phyloP scores from a whole-genome alignment of 768 basidiomycete genomes.

The Roridomyces roridus region DNA sequence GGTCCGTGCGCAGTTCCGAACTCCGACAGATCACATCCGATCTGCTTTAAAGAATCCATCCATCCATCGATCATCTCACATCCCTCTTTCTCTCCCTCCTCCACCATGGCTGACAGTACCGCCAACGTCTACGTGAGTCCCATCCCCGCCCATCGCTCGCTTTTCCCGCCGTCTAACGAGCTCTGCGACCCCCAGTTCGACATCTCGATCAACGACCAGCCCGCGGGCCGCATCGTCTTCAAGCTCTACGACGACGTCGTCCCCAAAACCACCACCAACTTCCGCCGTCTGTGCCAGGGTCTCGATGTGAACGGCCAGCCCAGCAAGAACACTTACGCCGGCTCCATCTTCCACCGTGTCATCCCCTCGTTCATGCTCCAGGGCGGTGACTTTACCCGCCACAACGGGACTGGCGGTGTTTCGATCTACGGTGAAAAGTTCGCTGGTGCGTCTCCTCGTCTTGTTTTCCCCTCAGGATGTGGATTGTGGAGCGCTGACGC shows the following conservation, averaged over 20 bases:
- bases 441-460: constrained; percentile 50
- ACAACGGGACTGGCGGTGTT: constrained; percentile 82
- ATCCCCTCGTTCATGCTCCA: constrained; percentile 88
- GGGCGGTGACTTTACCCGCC: constrained; percentile 83
- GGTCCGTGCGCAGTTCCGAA: constrained; percentile 4
- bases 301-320: constrained; percentile 19
- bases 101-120: constrained; percentile 10
- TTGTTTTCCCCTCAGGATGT: not conserved
- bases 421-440: constrained; percentile 89
- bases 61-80: not conserved
- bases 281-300: constrained; percentile 78
- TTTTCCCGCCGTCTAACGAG: not conserved
- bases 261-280: constrained; percentile 83
- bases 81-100: constrained; percentile 7
- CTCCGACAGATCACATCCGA: constrained; percentile 11
- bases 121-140: not conserved
- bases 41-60: constrained; percentile 2
- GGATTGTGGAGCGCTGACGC: constrained; percentile 32
- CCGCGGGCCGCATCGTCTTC: constrained; percentile 79
- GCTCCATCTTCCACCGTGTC: constrained; percentile 73
- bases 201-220: constrained; percentile 61
- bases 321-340: constrained; percentile 69
- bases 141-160: not conserved
- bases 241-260: constrained; percentile 83
- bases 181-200: constrained; percentile 57